These are phyloP conservation scores for Podaxis carcinomalis DNA, from an alignment of 768 basidiomycete genomes.

Conservation along the genomic window DNA sequence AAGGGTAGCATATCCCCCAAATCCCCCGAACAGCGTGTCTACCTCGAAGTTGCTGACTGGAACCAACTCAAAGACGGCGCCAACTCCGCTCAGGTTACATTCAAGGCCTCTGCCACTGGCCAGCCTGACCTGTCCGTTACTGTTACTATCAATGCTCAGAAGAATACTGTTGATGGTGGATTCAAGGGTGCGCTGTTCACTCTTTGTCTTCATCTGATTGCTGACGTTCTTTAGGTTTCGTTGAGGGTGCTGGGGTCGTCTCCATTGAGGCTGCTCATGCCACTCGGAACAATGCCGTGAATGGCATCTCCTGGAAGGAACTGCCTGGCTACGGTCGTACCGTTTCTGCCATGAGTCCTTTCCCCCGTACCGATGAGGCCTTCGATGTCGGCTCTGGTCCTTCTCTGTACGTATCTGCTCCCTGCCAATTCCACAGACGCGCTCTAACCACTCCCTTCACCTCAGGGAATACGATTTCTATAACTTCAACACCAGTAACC, in stretches of 20 bases:
- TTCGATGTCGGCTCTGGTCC: conserved; percentile 64
- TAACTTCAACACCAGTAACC: conserved; percentile 52
- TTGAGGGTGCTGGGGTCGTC: conserved; percentile 59
- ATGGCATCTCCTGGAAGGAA: conserved; percentile 53
- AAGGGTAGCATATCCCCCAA: conserved; percentile 46
- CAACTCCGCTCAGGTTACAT: conserved; percentile 35
- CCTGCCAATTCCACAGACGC: not conserved
- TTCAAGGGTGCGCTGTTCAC: conserved; percentile 42
- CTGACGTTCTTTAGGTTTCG: conserved; percentile 37
- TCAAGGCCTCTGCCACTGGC: conserved; percentile 40
- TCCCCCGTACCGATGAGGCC: conserved; percentile 47
- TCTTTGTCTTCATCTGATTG: not conserved
- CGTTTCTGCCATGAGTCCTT: conserved; percentile 56
- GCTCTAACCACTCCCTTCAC: not conserved
- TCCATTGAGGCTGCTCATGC: conserved; percentile 66
- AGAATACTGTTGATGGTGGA: conserved; percentile 31
- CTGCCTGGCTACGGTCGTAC: conserved; percentile 59
- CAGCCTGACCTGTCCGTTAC: conserved; percentile 30
- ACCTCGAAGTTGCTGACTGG: conserved; percentile 55
- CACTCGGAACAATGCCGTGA: conserved; percentile 40
- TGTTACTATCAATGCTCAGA: conserved; percentile 32
- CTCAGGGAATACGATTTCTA: conserved; percentile 62
- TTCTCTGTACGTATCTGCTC: conserved; percentile 36
- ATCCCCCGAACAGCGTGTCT: conserved; percentile 49
- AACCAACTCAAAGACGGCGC: conserved; percentile 34